Base-by-base conservation (phyloP, 192 early-diverging fungal genomes). In the Geranomyces michiganensis region DNA sequence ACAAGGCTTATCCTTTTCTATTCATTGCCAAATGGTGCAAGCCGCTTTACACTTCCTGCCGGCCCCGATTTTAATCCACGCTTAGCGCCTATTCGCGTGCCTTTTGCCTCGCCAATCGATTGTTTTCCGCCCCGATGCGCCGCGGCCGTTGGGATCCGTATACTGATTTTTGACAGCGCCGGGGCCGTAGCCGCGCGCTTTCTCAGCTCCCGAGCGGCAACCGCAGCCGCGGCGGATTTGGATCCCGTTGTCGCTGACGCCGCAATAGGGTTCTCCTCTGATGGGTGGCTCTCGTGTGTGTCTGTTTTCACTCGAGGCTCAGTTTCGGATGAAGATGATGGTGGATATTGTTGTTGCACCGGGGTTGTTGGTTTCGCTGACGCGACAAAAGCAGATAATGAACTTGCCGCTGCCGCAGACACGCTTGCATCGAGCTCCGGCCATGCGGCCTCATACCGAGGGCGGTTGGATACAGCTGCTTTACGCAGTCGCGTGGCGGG, bases 101-200 rank as follows among this genome's bases (percentile, higher is more conserved):
- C n/a, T n/a, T n/a, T n/a, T n/a, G n/a, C n/a, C n/a, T n/a, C n/a
- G n/a, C n/a, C n/a, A n/a, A n/a, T n/a, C n/a, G n/a, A 41, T 10
- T 41, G 36, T 10, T 41, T 41, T 10, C 36, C 10, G 36, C 36
- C 58, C 6, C 58, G 58, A 29, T 60, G 58, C 9, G 58, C 31
- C 17, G 58, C 6, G 19, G 58, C 58, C 2, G 58, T 60, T 2
- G 58, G 58, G 26, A 60, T 60, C 27, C 58, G 58, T 8, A 60
- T 60, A 29, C 58, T 60, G 58, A 60, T 60, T 29, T 60, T 60
- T 8, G 58, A 60, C 17, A 60, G 17, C 27, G 58, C 24, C 31
- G 58, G 58, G 5, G 58, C 58, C 6, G 58, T 26, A 17, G 51
- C 15, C 58, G 58, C 29, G 36, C 17, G 58, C 58, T 60, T 17